Base-by-base conservation (phyloP, 306 rosid genomes). In the Fagus sylvatica region DNA sequence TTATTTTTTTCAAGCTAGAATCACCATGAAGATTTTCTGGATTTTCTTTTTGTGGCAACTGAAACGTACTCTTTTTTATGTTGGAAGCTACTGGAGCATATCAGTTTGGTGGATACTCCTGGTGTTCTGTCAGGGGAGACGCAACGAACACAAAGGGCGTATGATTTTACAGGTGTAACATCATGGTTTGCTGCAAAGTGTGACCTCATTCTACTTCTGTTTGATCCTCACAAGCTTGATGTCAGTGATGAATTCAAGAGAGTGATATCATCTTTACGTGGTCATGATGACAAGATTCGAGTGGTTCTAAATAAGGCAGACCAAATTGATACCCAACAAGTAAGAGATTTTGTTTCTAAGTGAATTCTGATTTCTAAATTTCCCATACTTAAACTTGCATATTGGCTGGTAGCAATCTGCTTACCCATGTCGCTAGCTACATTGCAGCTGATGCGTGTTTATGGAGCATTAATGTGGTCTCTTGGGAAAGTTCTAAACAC, bases 391-490 rank as follows among this genome's bases (percentile, higher is more conserved):
- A n/a, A n/a, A n/a, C n/a, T n/a, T n/a, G n/a, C n/a, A n/a, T n/a
- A n/a, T n/a, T n/a, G n/a, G n/a, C n/a, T n/a, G n/a, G n/a, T n/a
- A 10, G 77, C 8, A 40, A 59, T 5, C 42, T 74, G 77, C 32
- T 64, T 32, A 34, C 22, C 39, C 68, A 4, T 73, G 79, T 53
- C 61, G 7, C 16, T n/a, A n/a, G n/a, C n/a, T 33, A 36, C 46
- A 30, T 80, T 79, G 82, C 88, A 94, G 98, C 75, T 95, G 73
- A 95, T 95, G 99, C 93, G 98, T 84, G 92, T 93, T 76, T 93
- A 95, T 72, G 98, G 99, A 78, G 99, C 99, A 55, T 73, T 95
- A 57, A 95, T 93, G 99, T 95, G 99, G 98, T 95, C 99, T n/a
- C 97, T 95, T 28, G 99, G 99, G 65, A 95, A 95, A 74, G 99